Percentiles rank a stretch among this genome's conserved stretches.
phyloP scores from a whole-genome alignment of 768 basidiomycete genomes.

The Heimioporus sp. region DNA sequence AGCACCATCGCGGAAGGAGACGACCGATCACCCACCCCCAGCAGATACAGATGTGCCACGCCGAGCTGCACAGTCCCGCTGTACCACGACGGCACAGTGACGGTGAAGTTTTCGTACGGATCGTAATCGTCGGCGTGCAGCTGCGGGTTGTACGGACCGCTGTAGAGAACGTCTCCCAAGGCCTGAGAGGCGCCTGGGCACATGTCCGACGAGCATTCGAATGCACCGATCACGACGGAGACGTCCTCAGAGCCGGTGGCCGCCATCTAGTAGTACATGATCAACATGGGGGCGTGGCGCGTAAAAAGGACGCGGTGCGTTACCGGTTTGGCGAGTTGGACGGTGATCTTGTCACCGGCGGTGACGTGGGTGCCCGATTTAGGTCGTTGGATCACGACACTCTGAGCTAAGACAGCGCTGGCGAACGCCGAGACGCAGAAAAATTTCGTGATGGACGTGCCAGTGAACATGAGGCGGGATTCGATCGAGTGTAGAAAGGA shows the following conservation, averaged over 20 bases:
- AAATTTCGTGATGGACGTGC: too few species aligned
- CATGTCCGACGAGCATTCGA: neutral
- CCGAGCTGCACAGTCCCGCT: neutral
- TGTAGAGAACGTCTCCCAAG: constrained; percentile 10
- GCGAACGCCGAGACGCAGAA: too few species aligned
- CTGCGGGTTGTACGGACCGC: constrained; percentile 3
- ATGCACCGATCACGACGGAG: constrained; percentile 3
- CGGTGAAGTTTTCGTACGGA: constrained; percentile 6
- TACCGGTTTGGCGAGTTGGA: constrained; percentile 43
- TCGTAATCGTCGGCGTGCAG: neutral
- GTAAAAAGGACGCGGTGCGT: neutral
- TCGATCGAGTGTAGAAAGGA: too few species aligned
- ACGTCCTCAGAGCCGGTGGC: constrained; percentile 5
- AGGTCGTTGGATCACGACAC: too few species aligned
- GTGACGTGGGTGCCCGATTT: constrained; percentile 28
- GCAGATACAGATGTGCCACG: constrained; percentile 3
- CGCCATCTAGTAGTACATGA: neutral
- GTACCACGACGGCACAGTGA: constrained; percentile 2
- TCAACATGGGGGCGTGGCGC: neutral
- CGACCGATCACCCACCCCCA: constrained; percentile 4
- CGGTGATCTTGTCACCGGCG: constrained; percentile 33
- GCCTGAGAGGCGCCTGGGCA: constrained; percentile 3
- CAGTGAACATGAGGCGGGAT: too few species aligned
- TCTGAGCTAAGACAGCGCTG: too few species aligned
- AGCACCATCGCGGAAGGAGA: too few species aligned